Evolutionary conservation across 129 eudicot genomes (phyloP).

Genomic region (Flaveria ramosissima): DNA sequence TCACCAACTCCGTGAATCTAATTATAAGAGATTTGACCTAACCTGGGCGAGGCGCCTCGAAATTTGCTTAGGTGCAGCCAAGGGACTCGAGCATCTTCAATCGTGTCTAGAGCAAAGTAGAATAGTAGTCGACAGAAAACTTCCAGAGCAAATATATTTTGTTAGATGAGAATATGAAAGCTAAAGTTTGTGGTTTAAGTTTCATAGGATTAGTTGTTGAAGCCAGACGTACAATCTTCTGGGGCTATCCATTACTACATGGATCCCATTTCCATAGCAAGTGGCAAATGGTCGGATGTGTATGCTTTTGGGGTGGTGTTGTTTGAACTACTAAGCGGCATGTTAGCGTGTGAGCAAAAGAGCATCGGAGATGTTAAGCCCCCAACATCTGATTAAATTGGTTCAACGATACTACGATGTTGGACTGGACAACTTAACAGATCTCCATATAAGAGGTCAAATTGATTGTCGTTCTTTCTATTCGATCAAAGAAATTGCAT

Average conservation of each 20-base stretch:
- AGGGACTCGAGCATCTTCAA: conserved; percentile 3
- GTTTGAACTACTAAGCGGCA: conserved; percentile 15
- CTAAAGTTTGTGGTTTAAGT: conserved; percentile 13
- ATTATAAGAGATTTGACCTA: neutral
- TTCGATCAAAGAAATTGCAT: neutral
- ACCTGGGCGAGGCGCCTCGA: conserved; percentile 6
- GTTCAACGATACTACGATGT: neutral
- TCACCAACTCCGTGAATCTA: neutral
- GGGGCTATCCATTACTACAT: neutral
- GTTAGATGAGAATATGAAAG: neutral
- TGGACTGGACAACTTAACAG: neutral
- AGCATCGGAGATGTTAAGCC: neutral
- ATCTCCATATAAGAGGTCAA: conserved; percentile 2
- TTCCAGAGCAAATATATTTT: neutral
- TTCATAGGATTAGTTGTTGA: neutral
- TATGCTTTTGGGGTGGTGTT: conserved; percentile 14
- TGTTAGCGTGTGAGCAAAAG: neutral
- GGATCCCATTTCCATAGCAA: neutral
- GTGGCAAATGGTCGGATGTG: neutral
- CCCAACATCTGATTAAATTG: neutral
- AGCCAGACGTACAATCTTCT: too few species aligned
- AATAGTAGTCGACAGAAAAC: neutral
- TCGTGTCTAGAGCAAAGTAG: neutral
- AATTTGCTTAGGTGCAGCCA: conserved; percentile 1
- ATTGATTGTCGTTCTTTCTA: neutral